Evolutionary conservation across 2,329 filamentous ascomycete species (phyloP).

Genomic region (Stemphylium lycopersici): DNA sequence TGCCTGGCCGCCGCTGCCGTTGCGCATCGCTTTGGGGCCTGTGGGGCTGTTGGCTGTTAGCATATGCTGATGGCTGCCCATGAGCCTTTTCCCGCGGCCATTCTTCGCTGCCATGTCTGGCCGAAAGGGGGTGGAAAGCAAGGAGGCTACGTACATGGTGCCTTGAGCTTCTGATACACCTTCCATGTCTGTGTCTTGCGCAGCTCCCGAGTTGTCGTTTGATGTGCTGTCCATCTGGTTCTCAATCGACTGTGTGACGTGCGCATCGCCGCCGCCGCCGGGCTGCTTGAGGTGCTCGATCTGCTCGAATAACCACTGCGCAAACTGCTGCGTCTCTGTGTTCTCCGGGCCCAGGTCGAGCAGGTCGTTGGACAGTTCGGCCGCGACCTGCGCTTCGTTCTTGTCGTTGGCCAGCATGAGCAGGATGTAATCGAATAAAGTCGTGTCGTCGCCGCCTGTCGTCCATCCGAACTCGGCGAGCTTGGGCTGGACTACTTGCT

Average conservation of each 20-base stretch:
- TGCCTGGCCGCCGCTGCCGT: slow-evolving; percentile 56
- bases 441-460: slow-evolving; percentile 77
- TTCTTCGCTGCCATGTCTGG: no score
- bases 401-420: slow-evolving; percentile 97
- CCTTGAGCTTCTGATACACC: slow-evolving; percentile 56
- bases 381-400: slow-evolving; percentile 84
- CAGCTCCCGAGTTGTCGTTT: slow-evolving; percentile 43
- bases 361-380: slow-evolving; percentile 86
- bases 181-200: slow-evolving; percentile 73
- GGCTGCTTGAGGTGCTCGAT: slow-evolving; percentile 72
- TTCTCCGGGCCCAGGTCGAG: slow-evolving; percentile 83
- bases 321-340: slow-evolving; percentile 79
- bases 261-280: slow-evolving; percentile 52
- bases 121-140: neutral
- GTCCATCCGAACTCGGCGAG: slow-evolving; percentile 93
- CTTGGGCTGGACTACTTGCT: slow-evolving; percentile 84
- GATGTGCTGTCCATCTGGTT: slow-evolving; percentile 32
- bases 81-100: neutral
- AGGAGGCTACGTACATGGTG: slow-evolving; percentile 49
- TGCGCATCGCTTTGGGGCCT: slow-evolving; percentile 93
- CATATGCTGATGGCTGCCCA: neutral
- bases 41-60: slow-evolving; percentile 74
- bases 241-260: slow-evolving; percentile 23
- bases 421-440: slow-evolving; percentile 93
- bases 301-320: slow-evolving; percentile 91